phyloP scores from a whole-genome alignment of 1,139 yeast genomes.

The Nakaseomyces uthaithaninus region DNA sequence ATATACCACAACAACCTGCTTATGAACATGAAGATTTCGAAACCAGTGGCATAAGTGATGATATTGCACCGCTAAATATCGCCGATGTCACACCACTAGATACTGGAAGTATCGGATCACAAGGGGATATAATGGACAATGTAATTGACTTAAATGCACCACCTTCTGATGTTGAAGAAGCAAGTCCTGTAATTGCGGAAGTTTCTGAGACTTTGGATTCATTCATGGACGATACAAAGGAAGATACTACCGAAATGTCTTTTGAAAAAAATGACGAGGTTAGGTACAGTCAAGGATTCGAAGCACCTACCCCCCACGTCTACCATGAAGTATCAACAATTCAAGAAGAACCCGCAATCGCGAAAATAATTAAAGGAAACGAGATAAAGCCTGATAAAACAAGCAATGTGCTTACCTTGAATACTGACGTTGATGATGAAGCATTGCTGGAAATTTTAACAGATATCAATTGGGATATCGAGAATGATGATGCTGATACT shows the following conservation, averaged over 20 bases:
- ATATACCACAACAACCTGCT: neutral
- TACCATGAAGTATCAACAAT: slow-evolving; percentile 30
- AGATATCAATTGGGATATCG: slow-evolving; percentile 64
- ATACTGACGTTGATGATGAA: slow-evolving; percentile 21
- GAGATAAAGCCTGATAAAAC: neutral
- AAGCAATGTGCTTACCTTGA: slow-evolving; percentile 6
- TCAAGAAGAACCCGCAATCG: slow-evolving; percentile 22
- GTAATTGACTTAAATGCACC: slow-evolving; percentile 11
- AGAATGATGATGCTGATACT: slow-evolving; percentile 48
- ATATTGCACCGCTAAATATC: slow-evolving; percentile 6
- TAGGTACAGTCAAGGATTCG: slow-evolving; percentile 22
- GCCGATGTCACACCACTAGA: slow-evolving; percentile 8
- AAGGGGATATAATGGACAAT: neutral
- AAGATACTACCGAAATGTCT: slow-evolving; percentile 20
- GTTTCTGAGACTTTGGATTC: slow-evolving; percentile 5
- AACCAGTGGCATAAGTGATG: slow-evolving; percentile 3
- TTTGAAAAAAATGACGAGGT: slow-evolving; percentile 29
- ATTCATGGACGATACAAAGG: slow-evolving; percentile 8
- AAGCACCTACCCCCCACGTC: slow-evolving; percentile 16
- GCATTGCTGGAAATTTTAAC: slow-evolving; percentile 45
- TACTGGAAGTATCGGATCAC: slow-evolving; percentile 5
- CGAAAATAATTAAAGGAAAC: neutral
- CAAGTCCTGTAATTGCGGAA: neutral
- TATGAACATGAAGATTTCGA: slow-evolving; percentile 4
- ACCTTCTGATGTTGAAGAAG: neutral